These are phyloP conservation scores for Blastobotrys americana DNA, from an alignment of 805 yeast species.

Conservation along the genomic window DNA sequence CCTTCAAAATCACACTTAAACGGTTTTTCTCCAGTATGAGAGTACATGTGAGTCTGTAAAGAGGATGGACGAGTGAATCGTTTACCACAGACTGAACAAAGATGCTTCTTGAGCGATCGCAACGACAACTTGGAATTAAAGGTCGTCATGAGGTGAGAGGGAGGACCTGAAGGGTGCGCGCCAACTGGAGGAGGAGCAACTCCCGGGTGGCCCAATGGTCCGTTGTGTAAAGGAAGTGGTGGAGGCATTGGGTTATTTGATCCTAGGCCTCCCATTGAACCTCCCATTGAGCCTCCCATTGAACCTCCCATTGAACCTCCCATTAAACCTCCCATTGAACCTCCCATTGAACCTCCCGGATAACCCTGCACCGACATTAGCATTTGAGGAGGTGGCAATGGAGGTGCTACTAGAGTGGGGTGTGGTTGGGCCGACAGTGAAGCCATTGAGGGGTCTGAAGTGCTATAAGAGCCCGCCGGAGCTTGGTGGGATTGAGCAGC, in stretches of 20 bases:
- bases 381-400: slow-evolving; percentile 7
- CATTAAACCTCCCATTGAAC: too few species aligned
- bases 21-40: slow-evolving; percentile 79
- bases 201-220: slow-evolving; percentile 4
- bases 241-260: slow-evolving; percentile 3
- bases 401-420: not conserved
- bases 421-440: not conserved
- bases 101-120: slow-evolving; percentile 26
- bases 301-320: too few species aligned
- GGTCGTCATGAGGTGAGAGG: slow-evolving; percentile 21
- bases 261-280: too few species aligned
- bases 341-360: too few species aligned
- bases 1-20: slow-evolving; percentile 56
- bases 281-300: too few species aligned
- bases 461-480: too few species aligned
- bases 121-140: slow-evolving; percentile 19
- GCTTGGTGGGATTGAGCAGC: too few species aligned
- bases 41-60: slow-evolving; percentile 69
- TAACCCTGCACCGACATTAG: too few species aligned
- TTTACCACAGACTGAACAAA: slow-evolving; percentile 53
- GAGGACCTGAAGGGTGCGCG: slow-evolving; percentile 16
- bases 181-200: slow-evolving; percentile 1
- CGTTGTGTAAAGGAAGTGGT: slow-evolving; percentile 2
- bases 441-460: slow-evolving; percentile 1
- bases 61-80: slow-evolving; percentile 81